Evolutionary conservation across 768 basidiomycete genomes (phyloP).

Genomic region (Strobilomyces echinocephalus): DNA sequence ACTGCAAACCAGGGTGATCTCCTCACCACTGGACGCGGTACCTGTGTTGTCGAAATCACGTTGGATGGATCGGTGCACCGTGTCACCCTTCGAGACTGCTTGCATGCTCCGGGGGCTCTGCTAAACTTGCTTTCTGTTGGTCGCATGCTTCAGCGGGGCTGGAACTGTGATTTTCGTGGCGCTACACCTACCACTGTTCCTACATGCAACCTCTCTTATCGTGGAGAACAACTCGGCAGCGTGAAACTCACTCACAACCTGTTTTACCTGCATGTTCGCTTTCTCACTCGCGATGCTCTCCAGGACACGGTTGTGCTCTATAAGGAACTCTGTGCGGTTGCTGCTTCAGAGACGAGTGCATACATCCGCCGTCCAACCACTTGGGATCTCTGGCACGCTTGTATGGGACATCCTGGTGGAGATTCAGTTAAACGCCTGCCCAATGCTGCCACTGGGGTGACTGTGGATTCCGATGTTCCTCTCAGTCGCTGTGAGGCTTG

Average conservation of each 20-base stretch:
- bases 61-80: not conserved
- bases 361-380: not conserved
- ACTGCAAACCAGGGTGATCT: not conserved
- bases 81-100: not conserved
- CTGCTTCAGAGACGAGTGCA: too few relatives aligned
- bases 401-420: not conserved
- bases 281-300: not conserved
- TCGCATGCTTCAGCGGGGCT: not conserved
- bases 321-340: too few relatives aligned
- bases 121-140: not conserved
- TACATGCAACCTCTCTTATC: not conserved
- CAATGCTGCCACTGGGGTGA: accelerated
- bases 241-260: not conserved
- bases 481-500: not conserved
- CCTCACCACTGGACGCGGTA: not conserved
- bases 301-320: too few relatives aligned
- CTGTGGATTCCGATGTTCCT: accelerated
- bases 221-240: not conserved
- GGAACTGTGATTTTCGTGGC: not conserved
- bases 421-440: not conserved
- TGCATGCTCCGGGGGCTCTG: not conserved
- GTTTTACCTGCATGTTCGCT: not conserved
- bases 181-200: accelerated
- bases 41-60: not conserved
- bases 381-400: not conserved